These are phyloP conservation scores for Lignosus rhinocerotis DNA, from an alignment of 1,284 basidiomycete genomes.

Conservation along the genomic window DNA sequence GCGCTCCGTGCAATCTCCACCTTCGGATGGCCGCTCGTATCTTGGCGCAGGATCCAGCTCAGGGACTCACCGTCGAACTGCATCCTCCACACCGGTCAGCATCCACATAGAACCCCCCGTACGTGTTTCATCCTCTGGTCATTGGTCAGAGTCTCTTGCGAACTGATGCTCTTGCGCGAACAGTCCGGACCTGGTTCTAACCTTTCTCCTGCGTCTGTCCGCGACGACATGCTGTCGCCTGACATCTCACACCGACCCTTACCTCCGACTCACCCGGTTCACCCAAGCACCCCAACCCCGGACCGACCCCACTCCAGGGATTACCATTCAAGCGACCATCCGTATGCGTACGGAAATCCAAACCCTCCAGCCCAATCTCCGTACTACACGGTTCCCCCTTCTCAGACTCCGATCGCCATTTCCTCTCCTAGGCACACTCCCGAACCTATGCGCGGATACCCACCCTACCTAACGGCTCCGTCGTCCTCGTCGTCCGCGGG, in stretches of 20 bases:
- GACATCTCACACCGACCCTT: conserved; percentile 12
- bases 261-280: conserved; percentile 7
- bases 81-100: conserved; percentile 20
- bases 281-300: conserved; percentile 21
- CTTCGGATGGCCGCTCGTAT: conserved; percentile 16
- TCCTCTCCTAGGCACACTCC: conserved; percentile 15
- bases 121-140: conserved; percentile 5
- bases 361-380: conserved; percentile 4
- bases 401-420: conserved; percentile 21
- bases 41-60: conserved; percentile 9
- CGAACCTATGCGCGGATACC: conserved; percentile 12
- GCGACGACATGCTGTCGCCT: conserved; percentile 25
- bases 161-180: neutral
- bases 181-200: conserved; percentile 28
- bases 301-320: conserved; percentile 5
- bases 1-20: conserved; percentile 23
- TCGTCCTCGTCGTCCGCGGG: conserved; percentile 3
- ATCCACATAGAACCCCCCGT: conserved; percentile 31
- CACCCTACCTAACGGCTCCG: neutral
- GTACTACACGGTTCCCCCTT: conserved; percentile 19
- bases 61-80: conserved; percentile 8
- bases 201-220: conserved; percentile 16
- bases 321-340: neutral
- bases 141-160: neutral
- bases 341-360: conserved; percentile 8